These are phyloP conservation scores for Kazachstania martiniae DNA, from an alignment of 805 yeast species.

Conservation along the genomic window DNA sequence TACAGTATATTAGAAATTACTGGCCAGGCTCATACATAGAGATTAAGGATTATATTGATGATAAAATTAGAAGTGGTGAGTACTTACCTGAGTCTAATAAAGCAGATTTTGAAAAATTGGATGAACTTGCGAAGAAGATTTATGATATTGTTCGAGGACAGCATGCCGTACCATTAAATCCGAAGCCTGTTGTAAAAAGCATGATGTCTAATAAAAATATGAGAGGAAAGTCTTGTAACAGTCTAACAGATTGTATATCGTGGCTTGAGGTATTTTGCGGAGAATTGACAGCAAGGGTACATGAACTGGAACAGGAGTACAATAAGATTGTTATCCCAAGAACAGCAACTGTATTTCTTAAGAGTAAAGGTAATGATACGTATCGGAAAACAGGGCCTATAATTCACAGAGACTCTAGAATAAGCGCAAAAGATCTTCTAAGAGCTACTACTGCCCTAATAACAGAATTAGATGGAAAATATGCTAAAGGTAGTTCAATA, in stretches of 20 bases:
- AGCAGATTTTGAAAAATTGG: slow-evolving; percentile 31
- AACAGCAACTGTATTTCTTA: slow-evolving; percentile 33
- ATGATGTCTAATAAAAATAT: slow-evolving; percentile 88
- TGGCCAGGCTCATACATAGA: slow-evolving; percentile 33
- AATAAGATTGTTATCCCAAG: slow-evolving; percentile 33
- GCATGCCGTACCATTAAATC: slow-evolving; percentile 40
- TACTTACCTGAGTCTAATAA: slow-evolving; percentile 2
- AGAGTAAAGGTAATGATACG: slow-evolving; percentile 16
- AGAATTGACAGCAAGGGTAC: slow-evolving; percentile 59
- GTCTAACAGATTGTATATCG: slow-evolving; percentile 45
- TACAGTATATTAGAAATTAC: slow-evolving; percentile 41
- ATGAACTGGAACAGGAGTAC: slow-evolving; percentile 59
- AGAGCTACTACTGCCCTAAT: slow-evolving; percentile 31
- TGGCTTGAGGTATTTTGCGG: slow-evolving; percentile 83
- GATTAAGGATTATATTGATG: slow-evolving; percentile 11
- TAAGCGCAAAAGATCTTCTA: slow-evolving; percentile 20
- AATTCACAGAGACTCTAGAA: slow-evolving; percentile 4
- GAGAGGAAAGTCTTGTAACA: slow-evolving; percentile 41
- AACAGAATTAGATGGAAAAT: slow-evolving; percentile 30
- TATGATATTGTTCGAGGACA: slow-evolving; percentile 58
- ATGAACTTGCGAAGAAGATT: slow-evolving; percentile 41
- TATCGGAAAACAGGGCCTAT: slow-evolving; percentile 17
- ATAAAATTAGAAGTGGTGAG: slow-evolving; percentile 4
- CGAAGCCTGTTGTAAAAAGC: slow-evolving; percentile 58
- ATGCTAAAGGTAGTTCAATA: slow-evolving; percentile 13